Conservation (phyloP, 805 yeast species). For the Saccharomycopsis javanensis region DNA sequence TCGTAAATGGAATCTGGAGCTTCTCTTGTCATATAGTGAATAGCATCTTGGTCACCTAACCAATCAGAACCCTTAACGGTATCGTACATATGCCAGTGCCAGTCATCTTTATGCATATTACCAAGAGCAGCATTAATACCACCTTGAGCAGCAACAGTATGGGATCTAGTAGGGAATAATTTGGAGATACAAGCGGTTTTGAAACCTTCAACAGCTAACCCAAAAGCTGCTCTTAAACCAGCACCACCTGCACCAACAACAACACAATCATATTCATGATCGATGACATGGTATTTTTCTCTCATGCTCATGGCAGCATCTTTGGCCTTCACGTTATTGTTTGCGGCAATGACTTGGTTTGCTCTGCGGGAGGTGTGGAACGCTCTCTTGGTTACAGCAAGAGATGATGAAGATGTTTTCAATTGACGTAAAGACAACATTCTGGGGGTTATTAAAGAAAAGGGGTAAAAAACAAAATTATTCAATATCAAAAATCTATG, state of each 20-base stretch:
- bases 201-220: conserved; percentile 92
- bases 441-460: not conserved
- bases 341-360: conserved; percentile 24
- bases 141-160: conserved; percentile 99
- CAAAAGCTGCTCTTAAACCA: conserved; percentile 97
- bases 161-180: conserved; percentile 96
- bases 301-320: conserved; percentile 45
- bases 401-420: not conserved
- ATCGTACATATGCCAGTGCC: conserved; percentile 99
- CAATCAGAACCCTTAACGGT: conserved; percentile 99
- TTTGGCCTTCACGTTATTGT: conserved; percentile 22
- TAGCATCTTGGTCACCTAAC: conserved; percentile 99
- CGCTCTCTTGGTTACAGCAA: conserved; percentile 1
- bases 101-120: conserved; percentile 95
- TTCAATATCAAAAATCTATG: too few relatives aligned
- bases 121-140: conserved; percentile 99
- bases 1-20: conserved; percentile 95
- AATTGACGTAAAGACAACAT: conserved; percentile 11
- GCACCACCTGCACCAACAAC: conserved; percentile 99
- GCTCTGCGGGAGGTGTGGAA: conserved; percentile 9
- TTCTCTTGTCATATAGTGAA: conserved; percentile 97
- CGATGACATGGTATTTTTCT: conserved; percentile 81
- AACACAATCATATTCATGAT: conserved; percentile 96
- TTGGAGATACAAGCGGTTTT: conserved; percentile 97
- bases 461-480: too few relatives aligned